Base-by-base conservation (phyloP, 225 moss, liverwort and hornwort species). In the Sphagnum contortum region DNA sequence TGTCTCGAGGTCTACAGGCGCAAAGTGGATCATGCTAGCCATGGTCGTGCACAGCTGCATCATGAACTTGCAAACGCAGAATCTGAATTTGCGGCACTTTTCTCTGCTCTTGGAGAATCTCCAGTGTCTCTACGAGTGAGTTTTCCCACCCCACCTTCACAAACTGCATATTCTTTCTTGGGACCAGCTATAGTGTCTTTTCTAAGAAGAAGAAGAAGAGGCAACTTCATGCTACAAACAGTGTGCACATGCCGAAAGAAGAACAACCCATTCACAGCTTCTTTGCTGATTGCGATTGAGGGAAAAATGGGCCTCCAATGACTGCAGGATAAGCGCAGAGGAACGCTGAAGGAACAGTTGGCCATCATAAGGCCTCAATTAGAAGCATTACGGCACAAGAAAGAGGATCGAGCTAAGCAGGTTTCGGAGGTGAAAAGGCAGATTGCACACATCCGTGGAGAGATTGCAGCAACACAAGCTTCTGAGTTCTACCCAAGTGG, bases 1-100 rank as follows among this genome's bases (percentile, higher is more conserved):
- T 85, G 85, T 58, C 50, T 85, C 53, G 82, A 85, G 72, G 85
- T 85, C 2, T 85, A 85, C 61, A 74, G 79, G 9, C 81, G 85
- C 57, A 85, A 85, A 70, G 85, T 82, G 8, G 85, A 85, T 60
- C 68, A 79, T 12, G 85, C 85, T 44, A 85, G 67, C 68, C 79
- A 70, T 48, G 76, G 81, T 50, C 79, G 85, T 55, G 76, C 85
- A 60, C 79, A 74, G 45, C 52, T 85, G 62, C 85, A 85, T 55
- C 85, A 85, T 70, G 4, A 76, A 50, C 74, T 85, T 9, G 85
- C 85, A 0, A 82, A 74, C 9, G 82, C 85, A 2, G 85, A 85
- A 44, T 59, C 73, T 1, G 81, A 85, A 61, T 82, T 85, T 60
- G 79, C 82, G 55, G 70, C 76, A 5, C 70, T 85, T 45, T 85